Conservation (phyloP, 2,329 filamentous ascomycete species). For the Purpureocillium lavendulum region DNA sequence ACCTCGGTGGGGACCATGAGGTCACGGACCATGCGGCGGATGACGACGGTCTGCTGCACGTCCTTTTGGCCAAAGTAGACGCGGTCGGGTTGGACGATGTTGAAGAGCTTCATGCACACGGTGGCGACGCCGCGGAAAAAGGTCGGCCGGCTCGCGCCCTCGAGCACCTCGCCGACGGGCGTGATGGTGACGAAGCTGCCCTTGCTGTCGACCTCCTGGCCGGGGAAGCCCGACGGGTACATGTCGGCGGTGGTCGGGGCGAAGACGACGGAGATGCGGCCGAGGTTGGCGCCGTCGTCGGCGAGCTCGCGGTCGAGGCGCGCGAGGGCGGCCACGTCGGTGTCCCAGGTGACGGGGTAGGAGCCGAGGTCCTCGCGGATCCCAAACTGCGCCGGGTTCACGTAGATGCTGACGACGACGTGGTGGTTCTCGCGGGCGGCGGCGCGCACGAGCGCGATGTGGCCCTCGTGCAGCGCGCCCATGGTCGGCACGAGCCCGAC, state of each 20-base stretch:
- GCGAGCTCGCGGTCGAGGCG: conserved; percentile 65
- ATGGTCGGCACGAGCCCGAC: conserved; percentile 93
- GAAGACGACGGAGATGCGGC: conserved; percentile 75
- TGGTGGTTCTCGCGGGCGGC: conserved; percentile 79
- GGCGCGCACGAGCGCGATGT: conserved; percentile 75
- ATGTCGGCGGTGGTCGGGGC: conserved; percentile 75
- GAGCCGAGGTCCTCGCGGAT: conserved; percentile 77
- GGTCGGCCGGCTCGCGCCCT: conserved; percentile 79
- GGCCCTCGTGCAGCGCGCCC: conserved; percentile 91
- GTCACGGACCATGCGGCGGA: conserved; percentile 79
- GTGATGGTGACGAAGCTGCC: conserved; percentile 91
- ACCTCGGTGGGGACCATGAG: conserved; percentile 74
- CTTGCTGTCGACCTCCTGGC: conserved; percentile 62
- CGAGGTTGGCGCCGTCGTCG: conserved; percentile 48
- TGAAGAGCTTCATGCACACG: conserved; percentile 74
- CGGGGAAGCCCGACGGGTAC: conserved; percentile 76
- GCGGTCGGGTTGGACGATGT: conserved; percentile 49
- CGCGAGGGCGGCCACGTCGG: conserved; percentile 61
- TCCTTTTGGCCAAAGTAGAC: conserved; percentile 98
- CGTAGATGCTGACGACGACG: conserved; percentile 86
- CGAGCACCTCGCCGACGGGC: conserved; percentile 70
- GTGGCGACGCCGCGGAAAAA: conserved; percentile 97
- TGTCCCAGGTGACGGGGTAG: conserved; percentile 85
- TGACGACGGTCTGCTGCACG: conserved; percentile 88
- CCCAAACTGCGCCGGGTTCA: conserved; percentile 96